Percentiles rank a stretch among this genome's conserved stretches.
These are phyloP conservation scores for Myriosclerotinia duriaeana DNA, from an alignment of 2,329 filamentous ascomycete species.

Conservation along the genomic window DNA sequence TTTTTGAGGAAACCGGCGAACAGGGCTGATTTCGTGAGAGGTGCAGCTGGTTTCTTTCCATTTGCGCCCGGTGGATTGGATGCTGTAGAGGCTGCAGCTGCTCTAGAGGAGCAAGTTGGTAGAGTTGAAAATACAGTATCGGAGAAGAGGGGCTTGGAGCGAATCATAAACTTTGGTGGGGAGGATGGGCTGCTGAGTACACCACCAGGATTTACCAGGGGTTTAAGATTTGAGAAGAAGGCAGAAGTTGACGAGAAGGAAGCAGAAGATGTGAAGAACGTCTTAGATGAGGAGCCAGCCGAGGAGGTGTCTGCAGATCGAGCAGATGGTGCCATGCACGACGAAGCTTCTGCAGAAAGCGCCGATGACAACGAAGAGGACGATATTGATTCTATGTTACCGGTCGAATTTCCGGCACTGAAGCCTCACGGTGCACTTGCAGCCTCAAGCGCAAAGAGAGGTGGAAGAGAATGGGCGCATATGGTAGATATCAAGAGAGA, in stretches of 20 bases:
- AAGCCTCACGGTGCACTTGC: slow-evolving; percentile 79
- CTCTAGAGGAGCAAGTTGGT: slow-evolving; percentile 73
- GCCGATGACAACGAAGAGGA: slow-evolving; percentile 51
- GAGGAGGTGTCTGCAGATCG: slow-evolving; percentile 35
- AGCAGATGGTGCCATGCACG: slow-evolving; percentile 37
- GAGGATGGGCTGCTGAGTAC: slow-evolving; percentile 77
- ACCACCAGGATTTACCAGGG: slow-evolving; percentile 78
- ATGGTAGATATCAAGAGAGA: slow-evolving; percentile 95
- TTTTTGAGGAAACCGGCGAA: slow-evolving; percentile 81
- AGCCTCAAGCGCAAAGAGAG: slow-evolving; percentile 68
- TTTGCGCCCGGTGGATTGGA: slow-evolving; percentile 91
- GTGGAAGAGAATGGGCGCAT: slow-evolving; percentile 90
- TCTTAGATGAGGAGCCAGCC: slow-evolving; percentile 22
- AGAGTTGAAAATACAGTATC: slow-evolving; percentile 49
- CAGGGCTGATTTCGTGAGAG: slow-evolving; percentile 86
- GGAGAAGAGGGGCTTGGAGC: slow-evolving; percentile 63
- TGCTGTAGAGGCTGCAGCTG: slow-evolving; percentile 79
- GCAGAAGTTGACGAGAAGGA: slow-evolving; percentile 54
- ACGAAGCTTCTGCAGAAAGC: slow-evolving; percentile 40
- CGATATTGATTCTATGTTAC: slow-evolving; percentile 81
- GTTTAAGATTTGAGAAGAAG: slow-evolving; percentile 68
- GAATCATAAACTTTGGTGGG: slow-evolving; percentile 77
- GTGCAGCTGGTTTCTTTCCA: slow-evolving; percentile 89
- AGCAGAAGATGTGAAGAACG: slow-evolving; percentile 36
- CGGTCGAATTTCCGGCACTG: slow-evolving; percentile 88